phyloP scores from a whole-genome alignment of 2,329 filamentous ascomycete species.

The Chalaropsis ovoidea region DNA sequence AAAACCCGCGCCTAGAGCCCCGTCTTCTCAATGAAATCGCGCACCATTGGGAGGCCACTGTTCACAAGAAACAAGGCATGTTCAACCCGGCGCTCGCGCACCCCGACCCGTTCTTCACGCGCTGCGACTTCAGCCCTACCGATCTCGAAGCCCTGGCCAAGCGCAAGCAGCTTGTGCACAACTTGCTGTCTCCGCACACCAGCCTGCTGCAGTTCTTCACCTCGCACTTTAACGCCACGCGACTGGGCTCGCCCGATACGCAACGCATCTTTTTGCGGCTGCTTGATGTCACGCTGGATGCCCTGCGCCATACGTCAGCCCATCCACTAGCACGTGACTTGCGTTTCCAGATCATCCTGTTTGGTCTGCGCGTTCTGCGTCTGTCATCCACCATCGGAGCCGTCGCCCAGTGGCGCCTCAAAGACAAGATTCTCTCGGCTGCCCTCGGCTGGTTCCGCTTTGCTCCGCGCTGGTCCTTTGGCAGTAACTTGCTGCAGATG shows the following conservation, averaged over 20 bases:
- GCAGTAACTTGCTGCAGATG: constrained; percentile 82
- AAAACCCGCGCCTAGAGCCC: constrained; percentile 80
- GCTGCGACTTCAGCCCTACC: constrained; percentile 85
- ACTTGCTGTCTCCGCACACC: constrained; percentile 76
- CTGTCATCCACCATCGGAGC: constrained; percentile 57
- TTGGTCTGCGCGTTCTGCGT: constrained; percentile 67
- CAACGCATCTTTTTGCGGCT: constrained; percentile 74
- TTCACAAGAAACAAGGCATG: constrained; percentile 66
- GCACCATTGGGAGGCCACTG: constrained; percentile 80
- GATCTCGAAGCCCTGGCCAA: constrained; percentile 65
- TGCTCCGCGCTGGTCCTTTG: constrained; percentile 84
- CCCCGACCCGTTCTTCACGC: constrained; percentile 79
- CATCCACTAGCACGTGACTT: constrained; percentile 87
- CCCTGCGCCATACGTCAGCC: constrained; percentile 38
- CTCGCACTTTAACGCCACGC: constrained; percentile 88
- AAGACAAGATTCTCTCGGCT: constrained; percentile 79
- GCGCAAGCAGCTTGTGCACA: constrained; percentile 68
- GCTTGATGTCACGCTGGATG: constrained; percentile 66
- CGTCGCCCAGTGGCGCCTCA: constrained; percentile 65
- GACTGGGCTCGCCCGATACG: constrained; percentile 72
- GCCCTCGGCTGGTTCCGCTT: constrained; percentile 81
- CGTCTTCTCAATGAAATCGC: constrained; percentile 78
- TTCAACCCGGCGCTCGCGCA: constrained; percentile 66
- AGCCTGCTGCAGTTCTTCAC: constrained; percentile 78
- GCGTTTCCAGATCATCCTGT: constrained; percentile 78